Evolutionary conservation across 2,329 filamentous ascomycete genomes (phyloP).

Genomic region (Grosmannia penicillata): DNA sequence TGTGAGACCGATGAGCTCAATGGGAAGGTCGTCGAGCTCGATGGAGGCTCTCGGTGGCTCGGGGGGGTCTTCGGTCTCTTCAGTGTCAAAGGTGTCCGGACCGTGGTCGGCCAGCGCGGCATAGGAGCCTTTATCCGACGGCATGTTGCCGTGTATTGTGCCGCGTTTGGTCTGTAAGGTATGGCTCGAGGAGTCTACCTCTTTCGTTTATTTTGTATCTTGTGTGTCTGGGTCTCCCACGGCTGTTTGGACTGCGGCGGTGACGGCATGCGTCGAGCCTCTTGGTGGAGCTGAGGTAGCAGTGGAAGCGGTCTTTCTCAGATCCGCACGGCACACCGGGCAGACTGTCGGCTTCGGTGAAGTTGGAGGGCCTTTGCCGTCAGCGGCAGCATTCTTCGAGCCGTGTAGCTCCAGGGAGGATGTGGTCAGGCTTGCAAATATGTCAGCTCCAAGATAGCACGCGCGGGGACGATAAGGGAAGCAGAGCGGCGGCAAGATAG

Average conservation of each 20-base stretch:
- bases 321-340: constrained; percentile 14
- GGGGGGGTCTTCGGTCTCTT: constrained; percentile 27
- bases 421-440: constrained; percentile 16
- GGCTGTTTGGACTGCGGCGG: background rate
- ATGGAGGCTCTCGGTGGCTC: constrained; percentile 42
- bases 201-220: too few relatives aligned
- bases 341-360: constrained; percentile 16
- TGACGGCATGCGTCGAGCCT: constrained; percentile 2
- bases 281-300: background rate
- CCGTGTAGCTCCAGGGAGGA: constrained; percentile 16
- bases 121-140: constrained; percentile 11
- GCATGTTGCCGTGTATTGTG: too few relatives aligned
- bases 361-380: constrained; percentile 12
- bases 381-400: constrained; percentile 11
- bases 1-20: constrained; percentile 79
- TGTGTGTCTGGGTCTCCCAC: background rate
- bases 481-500: background rate
- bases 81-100: constrained; percentile 34
- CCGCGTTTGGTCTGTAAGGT: too few relatives aligned
- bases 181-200: too few relatives aligned
- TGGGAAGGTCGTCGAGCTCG: constrained; percentile 78
- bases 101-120: constrained; percentile 10
- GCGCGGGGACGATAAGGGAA: background rate
- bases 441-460: constrained; percentile 7
- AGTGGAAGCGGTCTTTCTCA: background rate